Conservation (phyloP, 2,329 filamentous ascomycete species). For the Trichoderma polysporum region DNA sequence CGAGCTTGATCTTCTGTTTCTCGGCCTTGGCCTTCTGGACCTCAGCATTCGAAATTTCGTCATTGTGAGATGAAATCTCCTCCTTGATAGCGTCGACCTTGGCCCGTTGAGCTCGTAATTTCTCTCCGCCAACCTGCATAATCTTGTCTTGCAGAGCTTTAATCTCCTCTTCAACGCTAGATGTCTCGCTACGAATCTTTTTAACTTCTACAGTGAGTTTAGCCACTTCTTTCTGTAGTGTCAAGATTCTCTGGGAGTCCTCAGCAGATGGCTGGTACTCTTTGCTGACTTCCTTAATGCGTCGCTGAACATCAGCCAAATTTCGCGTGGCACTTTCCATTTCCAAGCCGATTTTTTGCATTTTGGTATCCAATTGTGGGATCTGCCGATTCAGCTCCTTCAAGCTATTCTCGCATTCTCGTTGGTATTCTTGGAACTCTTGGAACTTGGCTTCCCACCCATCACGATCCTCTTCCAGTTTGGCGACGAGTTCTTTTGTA, state of each 20-base stretch:
- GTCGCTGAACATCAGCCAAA: constrained; percentile 76
- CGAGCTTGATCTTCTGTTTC: constrained; percentile 84
- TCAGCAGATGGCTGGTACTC: constrained; percentile 79
- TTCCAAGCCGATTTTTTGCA: constrained; percentile 88
- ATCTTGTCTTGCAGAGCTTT: constrained; percentile 92
- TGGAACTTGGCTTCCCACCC: constrained; percentile 78
- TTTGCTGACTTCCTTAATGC: constrained; percentile 78
- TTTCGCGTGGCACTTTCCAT: constrained; percentile 84
- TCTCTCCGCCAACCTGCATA: constrained; percentile 96
- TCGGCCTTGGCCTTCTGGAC: constrained; percentile 89
- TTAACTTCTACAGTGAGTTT: constrained; percentile 75
- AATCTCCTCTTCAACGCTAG: constrained; percentile 89
- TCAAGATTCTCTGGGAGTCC: constrained; percentile 71
- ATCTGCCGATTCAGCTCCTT: constrained; percentile 74
- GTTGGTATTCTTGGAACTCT: constrained; percentile 80
- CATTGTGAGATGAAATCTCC: constrained; percentile 75
- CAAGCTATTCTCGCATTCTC: constrained; percentile 72
- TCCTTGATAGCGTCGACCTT: constrained; percentile 88
- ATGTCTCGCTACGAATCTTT: constrained; percentile 79
- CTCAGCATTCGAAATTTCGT: constrained; percentile 82
- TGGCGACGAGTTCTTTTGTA: constrained; percentile 81
- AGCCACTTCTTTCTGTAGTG: constrained; percentile 74
- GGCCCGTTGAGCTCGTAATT: constrained; percentile 82
- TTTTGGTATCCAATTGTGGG: constrained; percentile 81
- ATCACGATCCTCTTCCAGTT: constrained; percentile 86